Conservation (phyloP, 1,284 basidiomycete species). For the Irpex sp. region DNA sequence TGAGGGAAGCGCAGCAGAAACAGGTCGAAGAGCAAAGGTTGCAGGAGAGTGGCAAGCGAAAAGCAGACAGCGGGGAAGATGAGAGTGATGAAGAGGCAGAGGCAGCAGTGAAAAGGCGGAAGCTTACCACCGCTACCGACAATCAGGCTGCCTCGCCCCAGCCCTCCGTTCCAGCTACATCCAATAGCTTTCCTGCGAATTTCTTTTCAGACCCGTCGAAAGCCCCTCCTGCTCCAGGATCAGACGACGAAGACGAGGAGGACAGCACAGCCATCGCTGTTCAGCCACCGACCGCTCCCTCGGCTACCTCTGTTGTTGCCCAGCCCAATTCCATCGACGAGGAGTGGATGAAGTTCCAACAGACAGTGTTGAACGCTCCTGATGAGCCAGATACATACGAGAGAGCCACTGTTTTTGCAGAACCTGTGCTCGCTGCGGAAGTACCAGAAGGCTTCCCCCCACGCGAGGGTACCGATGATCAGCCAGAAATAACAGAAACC, state of each 20-base stretch:
- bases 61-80: slow-evolving; percentile 35
- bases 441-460: slow-evolving; percentile 53
- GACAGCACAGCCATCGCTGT: slow-evolving; percentile 14
- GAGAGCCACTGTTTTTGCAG: slow-evolving; percentile 66
- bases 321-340: slow-evolving; percentile 43
- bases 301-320: neutral
- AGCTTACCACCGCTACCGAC: neutral
- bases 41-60: slow-evolving; percentile 36
- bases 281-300: slow-evolving; percentile 18
- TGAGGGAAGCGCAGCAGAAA: slow-evolving; percentile 49
- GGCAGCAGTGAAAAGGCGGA: slow-evolving; percentile 10
- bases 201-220: slow-evolving; percentile 79
- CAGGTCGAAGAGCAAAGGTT: slow-evolving; percentile 21
- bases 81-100: slow-evolving; percentile 19
- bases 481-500: slow-evolving; percentile 22
- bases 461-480: slow-evolving; percentile 18
- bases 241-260: slow-evolving; percentile 30
- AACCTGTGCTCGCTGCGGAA: slow-evolving; percentile 52
- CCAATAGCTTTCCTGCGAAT: slow-evolving; percentile 51
- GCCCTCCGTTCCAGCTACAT: neutral
- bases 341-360: slow-evolving; percentile 70
- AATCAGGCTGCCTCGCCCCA: neutral
- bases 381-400: slow-evolving; percentile 50
- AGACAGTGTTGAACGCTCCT: slow-evolving; percentile 44
- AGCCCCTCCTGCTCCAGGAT: slow-evolving; percentile 35